Base-by-base conservation (phyloP, 768 basidiomycete species). In the Hysterangium stoloniferum region DNA sequence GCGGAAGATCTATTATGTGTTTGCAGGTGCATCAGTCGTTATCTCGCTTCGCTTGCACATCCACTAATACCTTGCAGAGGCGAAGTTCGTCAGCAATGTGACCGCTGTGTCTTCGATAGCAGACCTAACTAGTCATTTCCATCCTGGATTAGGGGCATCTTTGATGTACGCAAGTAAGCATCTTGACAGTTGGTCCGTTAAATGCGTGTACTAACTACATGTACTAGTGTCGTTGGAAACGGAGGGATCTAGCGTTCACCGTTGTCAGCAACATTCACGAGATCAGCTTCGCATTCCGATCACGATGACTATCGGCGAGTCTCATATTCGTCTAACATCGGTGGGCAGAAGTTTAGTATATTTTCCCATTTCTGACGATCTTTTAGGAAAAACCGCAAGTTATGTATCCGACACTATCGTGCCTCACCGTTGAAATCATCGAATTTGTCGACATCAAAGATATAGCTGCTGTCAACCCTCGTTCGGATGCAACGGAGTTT, bases 401-500 rank as follows among this genome's bases (percentile, higher is more conserved):
- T 6, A 77, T 93, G 37, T 84, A 82, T 4, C 77, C 84, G 1
- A 68, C 71, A 0, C 66, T 90, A 44, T 74, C 80, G 8, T 86
- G 86, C 66, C 80, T 80, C 66, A 80, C 86, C 2, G 86, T 84
- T 1, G 92, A 96, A 58, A 79, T 95, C 48, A 81, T 94, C 48
- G 75, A 79, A 5, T 66, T 93, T 22, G 67, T 76, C 3, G 91
- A 94, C 53, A 77, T 96, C 55, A 89, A 88, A 66, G 92, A 96
- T 57, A 78, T 89, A 1, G 86, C 90, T 65, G 86, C 85, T 38
- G 80, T 91, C 19, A 78, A 82, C 2, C 85, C 82, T 13, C 85
- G 86, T 6, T 76, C 80, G 13, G 86, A 91, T 45, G 54, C 52
- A 51, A 71, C 72, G n/a, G 86, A 92, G 59, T 92, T 93, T 59